Conservation (phyloP, 2,329 filamentous ascomycete genomes). For the Xylaria sp. region DNA sequence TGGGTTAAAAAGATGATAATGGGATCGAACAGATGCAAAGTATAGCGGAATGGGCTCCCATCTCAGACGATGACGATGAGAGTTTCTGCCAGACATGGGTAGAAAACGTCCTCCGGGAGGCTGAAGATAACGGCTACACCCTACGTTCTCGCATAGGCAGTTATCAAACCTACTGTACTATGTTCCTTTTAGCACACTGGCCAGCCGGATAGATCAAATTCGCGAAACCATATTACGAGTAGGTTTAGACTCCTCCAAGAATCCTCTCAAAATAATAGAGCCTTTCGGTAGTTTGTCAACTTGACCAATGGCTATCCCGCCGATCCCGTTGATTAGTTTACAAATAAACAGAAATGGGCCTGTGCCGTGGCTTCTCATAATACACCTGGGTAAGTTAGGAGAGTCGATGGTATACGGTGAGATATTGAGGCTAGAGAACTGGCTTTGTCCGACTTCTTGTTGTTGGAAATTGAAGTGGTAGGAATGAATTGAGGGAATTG, state of each 20-base stretch:
- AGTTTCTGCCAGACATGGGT: constrained; percentile 10
- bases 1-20: constrained; percentile 5
- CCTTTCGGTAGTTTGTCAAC: not conserved
- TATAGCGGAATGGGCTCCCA: constrained; percentile 2
- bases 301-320: not conserved
- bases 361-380: not conserved
- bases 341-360: not conserved
- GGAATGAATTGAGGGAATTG: not conserved
- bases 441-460: too few species aligned
- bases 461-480: not conserved
- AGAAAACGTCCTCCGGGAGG: not conserved
- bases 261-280: constrained; percentile 6
- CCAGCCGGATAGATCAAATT: not conserved
- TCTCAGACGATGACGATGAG: not conserved
- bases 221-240: not conserved
- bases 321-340: not conserved
- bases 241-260: not conserved
- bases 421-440: not conserved
- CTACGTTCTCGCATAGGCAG: constrained; percentile 1
- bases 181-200: not conserved
- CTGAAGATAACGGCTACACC: not conserved
- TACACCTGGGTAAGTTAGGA: not conserved
- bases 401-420: not conserved
- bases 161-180: not conserved
- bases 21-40: not conserved